A percentile compares a stretch with the other conserved stretches of the same genome.
phyloP scores from a whole-genome alignment of 306 rosid species.

The Canavalia ensiformis region DNA sequence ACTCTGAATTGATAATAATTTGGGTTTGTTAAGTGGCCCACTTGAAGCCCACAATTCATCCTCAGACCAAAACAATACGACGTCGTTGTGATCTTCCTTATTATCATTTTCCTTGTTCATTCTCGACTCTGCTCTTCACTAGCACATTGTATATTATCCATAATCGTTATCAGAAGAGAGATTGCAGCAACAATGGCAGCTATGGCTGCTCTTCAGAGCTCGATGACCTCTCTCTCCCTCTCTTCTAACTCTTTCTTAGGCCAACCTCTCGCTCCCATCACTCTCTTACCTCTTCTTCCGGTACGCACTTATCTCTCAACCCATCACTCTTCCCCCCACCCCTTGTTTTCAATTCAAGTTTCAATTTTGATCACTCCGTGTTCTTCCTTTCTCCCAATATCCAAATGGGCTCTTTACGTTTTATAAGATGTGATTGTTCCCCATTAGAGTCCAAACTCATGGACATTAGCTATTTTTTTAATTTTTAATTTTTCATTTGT shows the following conservation, averaged over 20 bases:
- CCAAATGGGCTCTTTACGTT: neutral
- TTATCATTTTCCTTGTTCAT: neutral
- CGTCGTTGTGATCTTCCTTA: conserved; percentile 38
- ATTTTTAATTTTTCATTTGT: neutral
- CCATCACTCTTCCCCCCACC: neutral
- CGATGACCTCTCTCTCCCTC: conserved; percentile 77
- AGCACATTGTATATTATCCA: conserved; percentile 56
- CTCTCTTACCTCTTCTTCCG: conserved; percentile 62
- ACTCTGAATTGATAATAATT: neutral
- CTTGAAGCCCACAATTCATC: neutral
- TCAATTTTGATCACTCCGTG: conserved; percentile 27
- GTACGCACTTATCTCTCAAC: conserved; percentile 49
- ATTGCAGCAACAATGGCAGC: conserved; percentile 74
- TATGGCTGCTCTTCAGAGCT: conserved; percentile 90
- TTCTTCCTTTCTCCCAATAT: neutral
- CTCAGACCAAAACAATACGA: neutral
- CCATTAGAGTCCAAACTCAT: neutral
- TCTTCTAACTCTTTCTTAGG: conserved; percentile 87
- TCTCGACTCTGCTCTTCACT: neutral
- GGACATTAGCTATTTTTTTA: neutral
- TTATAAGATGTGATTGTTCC: neutral
- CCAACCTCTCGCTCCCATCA: conserved; percentile 68
- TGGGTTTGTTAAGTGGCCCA: conserved; percentile 28
- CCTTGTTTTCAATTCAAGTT: neutral
- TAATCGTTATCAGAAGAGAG: conserved; percentile 48